Conservation (phyloP, 2,329 filamentous ascomycete species). For the Sarocladium strictum region DNA sequence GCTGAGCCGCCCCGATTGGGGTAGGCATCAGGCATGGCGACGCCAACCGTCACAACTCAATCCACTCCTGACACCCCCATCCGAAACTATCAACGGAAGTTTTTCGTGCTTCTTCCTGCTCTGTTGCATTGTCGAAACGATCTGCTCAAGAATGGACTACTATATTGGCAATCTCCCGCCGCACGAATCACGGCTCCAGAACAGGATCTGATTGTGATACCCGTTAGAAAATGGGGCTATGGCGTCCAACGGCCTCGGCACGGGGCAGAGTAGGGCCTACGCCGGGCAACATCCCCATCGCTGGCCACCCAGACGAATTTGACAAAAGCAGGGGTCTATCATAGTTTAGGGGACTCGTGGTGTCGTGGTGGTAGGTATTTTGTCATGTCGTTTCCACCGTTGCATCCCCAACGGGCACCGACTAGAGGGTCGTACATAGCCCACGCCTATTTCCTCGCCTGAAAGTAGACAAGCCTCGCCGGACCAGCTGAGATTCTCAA, state of each 20-base stretch:
- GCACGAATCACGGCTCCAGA: neutral
- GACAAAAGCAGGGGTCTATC: too few relatives aligned
- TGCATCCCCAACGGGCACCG: too few relatives aligned
- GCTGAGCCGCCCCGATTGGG: slow-evolving; percentile 15
- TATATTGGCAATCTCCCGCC: neutral
- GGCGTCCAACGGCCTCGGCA: neutral
- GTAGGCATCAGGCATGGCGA: neutral
- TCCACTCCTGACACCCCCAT: neutral
- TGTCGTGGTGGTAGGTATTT: too few relatives aligned
- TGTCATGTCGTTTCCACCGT: too few relatives aligned
- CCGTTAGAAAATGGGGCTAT: too few relatives aligned
- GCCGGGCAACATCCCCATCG: neutral
- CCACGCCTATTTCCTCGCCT: too few relatives aligned
- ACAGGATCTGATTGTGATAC: neutral
- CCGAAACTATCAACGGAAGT: slow-evolving; percentile 1
- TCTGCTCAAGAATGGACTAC: neutral
- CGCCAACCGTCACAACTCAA: neutral
- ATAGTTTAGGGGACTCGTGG: too few relatives aligned
- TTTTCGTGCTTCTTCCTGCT: neutral
- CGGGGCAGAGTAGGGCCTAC: neutral
- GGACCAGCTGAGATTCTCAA: neutral
- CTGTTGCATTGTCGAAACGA: neutral
- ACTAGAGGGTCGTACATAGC: too few relatives aligned
- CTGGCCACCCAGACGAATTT: neutral
- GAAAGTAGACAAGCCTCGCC: neutral